A percentile compares a stretch with the other conserved stretches of the same genome.
Evolutionary conservation across 352 stramenopile genomes (phyloP).

Genomic region (Globisporangium nunn): DNA sequence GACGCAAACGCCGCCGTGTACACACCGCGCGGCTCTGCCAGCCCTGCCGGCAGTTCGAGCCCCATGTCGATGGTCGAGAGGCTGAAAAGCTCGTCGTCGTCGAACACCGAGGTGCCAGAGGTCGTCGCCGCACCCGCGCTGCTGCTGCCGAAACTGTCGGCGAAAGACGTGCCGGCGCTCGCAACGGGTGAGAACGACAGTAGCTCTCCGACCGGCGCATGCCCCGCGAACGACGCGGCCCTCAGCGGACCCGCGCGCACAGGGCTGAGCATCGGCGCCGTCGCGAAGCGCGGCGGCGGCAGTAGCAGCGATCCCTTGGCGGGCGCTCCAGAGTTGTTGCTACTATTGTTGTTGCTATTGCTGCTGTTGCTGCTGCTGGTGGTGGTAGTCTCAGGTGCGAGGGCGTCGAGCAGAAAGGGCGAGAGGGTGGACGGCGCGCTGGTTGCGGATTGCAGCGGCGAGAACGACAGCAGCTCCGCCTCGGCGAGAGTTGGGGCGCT

Average conservation of each 20-base stretch:
- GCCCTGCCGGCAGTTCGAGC: slow-evolving; percentile 2
- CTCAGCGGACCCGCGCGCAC: background rate
- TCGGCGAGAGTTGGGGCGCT: slow-evolving; percentile 16
- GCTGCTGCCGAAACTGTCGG: slow-evolving; percentile 22
- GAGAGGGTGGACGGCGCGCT: slow-evolving; percentile 1
- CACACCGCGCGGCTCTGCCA: slow-evolving; percentile 1
- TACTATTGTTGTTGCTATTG: background rate
- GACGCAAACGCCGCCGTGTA: background rate
- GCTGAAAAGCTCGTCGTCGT: slow-evolving; percentile 27
- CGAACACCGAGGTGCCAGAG: slow-evolving; percentile 12
- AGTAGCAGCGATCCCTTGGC: slow-evolving; percentile 3
- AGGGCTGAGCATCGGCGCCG: slow-evolving; percentile 11
- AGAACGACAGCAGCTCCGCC: slow-evolving; percentile 17
- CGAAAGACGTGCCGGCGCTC: slow-evolving; percentile 15
- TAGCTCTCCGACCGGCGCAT: slow-evolving; percentile 26
- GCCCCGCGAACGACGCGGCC: slow-evolving; percentile 11
- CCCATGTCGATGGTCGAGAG: slow-evolving; percentile 7
- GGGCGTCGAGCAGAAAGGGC: slow-evolving; percentile 8
- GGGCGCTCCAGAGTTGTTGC: slow-evolving; percentile 7
- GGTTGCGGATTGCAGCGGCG: slow-evolving; percentile 7
- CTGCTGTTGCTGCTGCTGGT: background rate
- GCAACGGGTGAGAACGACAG: slow-evolving; percentile 60
- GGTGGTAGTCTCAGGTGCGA: background rate
- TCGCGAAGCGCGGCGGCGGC: slow-evolving; percentile 12
- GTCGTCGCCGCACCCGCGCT: slow-evolving; percentile 9